These are phyloP conservation scores for Naganishia friedmannii DNA, from an alignment of 768 basidiomycete genomes.

Conservation along the genomic window DNA sequence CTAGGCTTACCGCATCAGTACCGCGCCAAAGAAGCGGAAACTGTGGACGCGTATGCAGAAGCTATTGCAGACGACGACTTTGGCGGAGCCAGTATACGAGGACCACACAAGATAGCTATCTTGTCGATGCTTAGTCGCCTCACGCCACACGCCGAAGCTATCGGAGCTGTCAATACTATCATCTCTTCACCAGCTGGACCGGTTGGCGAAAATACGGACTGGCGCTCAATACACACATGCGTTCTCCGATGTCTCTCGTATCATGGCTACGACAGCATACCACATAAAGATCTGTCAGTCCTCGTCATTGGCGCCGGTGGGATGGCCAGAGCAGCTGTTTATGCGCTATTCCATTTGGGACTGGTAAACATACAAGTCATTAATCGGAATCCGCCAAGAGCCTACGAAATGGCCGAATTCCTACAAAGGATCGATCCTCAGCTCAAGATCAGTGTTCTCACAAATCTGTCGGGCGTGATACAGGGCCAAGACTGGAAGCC, in stretches of 20 bases:
- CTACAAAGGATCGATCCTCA: constrained; percentile 22
- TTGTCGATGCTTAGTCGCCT: constrained; percentile 75
- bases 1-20: constrained; percentile 85
- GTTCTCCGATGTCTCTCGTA: constrained; percentile 47
- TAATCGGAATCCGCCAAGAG: constrained; percentile 79
- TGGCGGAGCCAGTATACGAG: constrained; percentile 94
- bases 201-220: constrained; percentile 93
- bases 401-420: constrained; percentile 44
- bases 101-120: constrained; percentile 88
- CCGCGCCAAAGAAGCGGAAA: constrained; percentile 67
- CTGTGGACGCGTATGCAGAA: constrained; percentile 66
- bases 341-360: constrained; percentile 71
- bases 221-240: constrained; percentile 70
- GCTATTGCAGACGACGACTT: constrained; percentile 67
- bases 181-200: constrained; percentile 57
- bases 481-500: constrained; percentile 1
- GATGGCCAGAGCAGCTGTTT: constrained; percentile 88
- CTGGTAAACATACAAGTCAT: constrained; percentile 72
- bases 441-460: constrained; percentile 19
- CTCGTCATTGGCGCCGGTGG: constrained; percentile 94
- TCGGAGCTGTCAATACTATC: constrained; percentile 95
- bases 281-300: constrained; percentile 52
- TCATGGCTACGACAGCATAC: constrained; percentile 27
- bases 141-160: constrained; percentile 73
- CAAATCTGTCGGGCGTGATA: not conserved